Evolutionary conservation across 805 yeast genomes (phyloP).

Genomic region (Lipomyces spencermartinsiae): DNA sequence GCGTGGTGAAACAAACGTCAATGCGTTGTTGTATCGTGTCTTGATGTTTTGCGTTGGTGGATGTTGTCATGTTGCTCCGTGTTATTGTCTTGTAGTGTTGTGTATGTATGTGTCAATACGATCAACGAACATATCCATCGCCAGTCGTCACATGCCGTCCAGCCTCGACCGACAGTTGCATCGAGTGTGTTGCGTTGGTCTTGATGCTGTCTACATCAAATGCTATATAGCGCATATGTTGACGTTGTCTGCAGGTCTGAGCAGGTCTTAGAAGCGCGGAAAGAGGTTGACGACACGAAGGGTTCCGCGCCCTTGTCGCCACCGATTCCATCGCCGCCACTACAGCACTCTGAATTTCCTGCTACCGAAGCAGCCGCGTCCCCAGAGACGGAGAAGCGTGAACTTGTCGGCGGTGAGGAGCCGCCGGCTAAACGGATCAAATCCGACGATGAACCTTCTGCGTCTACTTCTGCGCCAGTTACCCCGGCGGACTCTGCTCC

Average conservation of each 20-base stretch:
- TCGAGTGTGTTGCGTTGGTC: conserved; percentile 5
- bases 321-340: conserved; percentile 38
- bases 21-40: neutral
- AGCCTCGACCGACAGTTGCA: conserved; percentile 1
- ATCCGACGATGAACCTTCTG: conserved; percentile 16
- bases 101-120: neutral
- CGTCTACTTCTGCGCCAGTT: conserved; percentile 18
- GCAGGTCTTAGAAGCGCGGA: conserved; percentile 1
- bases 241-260: neutral
- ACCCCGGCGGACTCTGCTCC: conserved; percentile 16
- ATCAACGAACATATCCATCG: neutral
- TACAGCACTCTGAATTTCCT: conserved; percentile 23
- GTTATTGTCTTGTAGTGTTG: neutral
- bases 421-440: conserved; percentile 35
- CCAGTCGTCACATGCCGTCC: conserved; percentile 6
- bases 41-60: neutral
- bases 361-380: neutral
- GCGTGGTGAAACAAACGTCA: neutral
- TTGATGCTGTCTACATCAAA: conserved; percentile 1
- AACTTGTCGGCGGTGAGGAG: conserved; percentile 21
- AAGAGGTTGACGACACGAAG: conserved; percentile 11
- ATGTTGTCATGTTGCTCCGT: neutral
- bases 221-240: neutral
- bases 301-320: conserved; percentile 37
- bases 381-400: conserved; percentile 15